Base-by-base conservation (phyloP, 1,284 basidiomycete genomes). In the Megacollybia platyphylla region DNA sequence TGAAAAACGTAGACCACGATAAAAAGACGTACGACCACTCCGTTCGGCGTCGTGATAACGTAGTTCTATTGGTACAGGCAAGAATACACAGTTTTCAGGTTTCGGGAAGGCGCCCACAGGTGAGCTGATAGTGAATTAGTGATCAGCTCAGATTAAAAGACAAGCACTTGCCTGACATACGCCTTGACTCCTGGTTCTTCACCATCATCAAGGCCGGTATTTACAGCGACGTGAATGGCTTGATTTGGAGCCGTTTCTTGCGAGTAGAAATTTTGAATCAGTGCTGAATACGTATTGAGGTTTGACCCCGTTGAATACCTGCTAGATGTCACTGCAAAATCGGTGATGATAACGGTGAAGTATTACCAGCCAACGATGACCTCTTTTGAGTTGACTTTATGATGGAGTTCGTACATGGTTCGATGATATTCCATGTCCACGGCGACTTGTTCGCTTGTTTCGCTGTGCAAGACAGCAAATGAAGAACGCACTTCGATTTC, bases 191-290 rank as follows among this genome's bases (percentile, higher is more conserved):
- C 83, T 20, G 90, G 75, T 45, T 82, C 74, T 45, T 79, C 66
- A 15, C 76, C 81, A 45, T 76, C 70, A 47, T 81, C 76, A 13
- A 79, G 71, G 20, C 86, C 84, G 9, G 93, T 94, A 64, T 96
- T 91, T 37, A 99, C 69, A 8, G 91, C 87, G 42, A 99, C 70
- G 62, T 98, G 94, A 36, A 99, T 78, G 4, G 96, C 92, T 46
- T 86, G 87, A 60, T 87, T 78, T 4, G 90, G 87, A 1, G 78
- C 70, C 2, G 89, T 92, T 64, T 98, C 91, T 71, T 87, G 79
- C 32, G 88, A 80, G 64, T 96, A 98, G 65, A 97, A 97, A 65
- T 97, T 93, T 73, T 98, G 96, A 57, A 99, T 96, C 50, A 99
- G 74, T 15, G 96, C 92, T 36, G 92, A 94, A 70, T 94, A 94